Percentiles rank a stretch among this genome's conserved stretches.
Conservation (phyloP, 352 stramenopile species). For the Phytophthora hibernalis region DNA sequence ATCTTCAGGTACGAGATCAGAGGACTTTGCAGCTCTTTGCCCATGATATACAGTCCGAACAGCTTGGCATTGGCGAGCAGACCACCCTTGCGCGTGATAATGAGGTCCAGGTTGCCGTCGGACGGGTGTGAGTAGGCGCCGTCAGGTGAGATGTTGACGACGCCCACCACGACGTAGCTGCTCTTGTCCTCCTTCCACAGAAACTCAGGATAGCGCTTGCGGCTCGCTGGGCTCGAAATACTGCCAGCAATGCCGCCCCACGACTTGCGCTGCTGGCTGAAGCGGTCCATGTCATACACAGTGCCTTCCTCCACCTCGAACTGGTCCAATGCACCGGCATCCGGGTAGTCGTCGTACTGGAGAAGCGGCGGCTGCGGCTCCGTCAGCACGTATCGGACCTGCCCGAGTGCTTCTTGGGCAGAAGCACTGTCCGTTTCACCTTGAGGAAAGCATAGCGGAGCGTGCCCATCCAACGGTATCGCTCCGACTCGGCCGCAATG, state of each 20-base stretch:
- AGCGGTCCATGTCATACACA: conserved; percentile 70
- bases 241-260: conserved; percentile 64
- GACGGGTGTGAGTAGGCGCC: conserved; percentile 78
- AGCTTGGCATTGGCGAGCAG: conserved; percentile 56
- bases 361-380: conserved; percentile 68
- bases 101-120: conserved; percentile 81
- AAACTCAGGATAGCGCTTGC: conserved; percentile 62
- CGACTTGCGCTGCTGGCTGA: conserved; percentile 66
- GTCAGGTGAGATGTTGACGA: conserved; percentile 77
- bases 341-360: conserved; percentile 79
- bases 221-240: conserved; percentile 68
- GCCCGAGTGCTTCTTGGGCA: conserved; percentile 73
- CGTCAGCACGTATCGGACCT: conserved; percentile 72
- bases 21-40: conserved; percentile 73
- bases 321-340: conserved; percentile 78
- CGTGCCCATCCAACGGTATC: conserved; percentile 83
- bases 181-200: conserved; percentile 73
- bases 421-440: conserved; percentile 65
- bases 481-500: conserved; percentile 79
- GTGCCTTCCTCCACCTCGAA: conserved; percentile 86
- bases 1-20: conserved; percentile 84
- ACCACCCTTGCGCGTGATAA: conserved; percentile 75
- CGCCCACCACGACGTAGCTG: conserved; percentile 72
- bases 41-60: conserved; percentile 69
- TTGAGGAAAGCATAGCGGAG: conserved; percentile 81